phyloP scores from a whole-genome alignment of 2,329 filamentous ascomycete genomes.

The Graphium sp. region DNA sequence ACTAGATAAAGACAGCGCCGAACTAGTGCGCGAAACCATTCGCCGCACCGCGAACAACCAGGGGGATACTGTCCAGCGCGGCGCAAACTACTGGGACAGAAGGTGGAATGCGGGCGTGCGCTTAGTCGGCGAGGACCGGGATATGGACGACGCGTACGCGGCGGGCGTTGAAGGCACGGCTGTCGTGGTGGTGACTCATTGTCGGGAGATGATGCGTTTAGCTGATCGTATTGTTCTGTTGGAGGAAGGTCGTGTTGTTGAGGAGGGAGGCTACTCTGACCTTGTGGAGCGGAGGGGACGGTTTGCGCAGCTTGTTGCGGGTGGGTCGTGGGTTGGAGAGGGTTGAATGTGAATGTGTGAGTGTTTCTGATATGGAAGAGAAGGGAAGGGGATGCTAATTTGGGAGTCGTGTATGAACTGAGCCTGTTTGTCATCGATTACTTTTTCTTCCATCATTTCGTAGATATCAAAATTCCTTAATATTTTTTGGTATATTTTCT shows the following conservation, averaged over 20 bases:
- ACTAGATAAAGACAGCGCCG: constrained; percentile 54
- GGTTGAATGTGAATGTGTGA: not conserved
- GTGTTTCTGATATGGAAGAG: not conserved
- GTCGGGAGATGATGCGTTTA: constrained; percentile 69
- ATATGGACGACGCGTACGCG: constrained; percentile 26
- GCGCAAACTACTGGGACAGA: too few relatives aligned
- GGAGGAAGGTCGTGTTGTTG: constrained; percentile 47
- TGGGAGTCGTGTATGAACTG: too few relatives aligned
- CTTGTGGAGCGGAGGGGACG: constrained; percentile 28
- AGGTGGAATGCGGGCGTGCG: too few relatives aligned
- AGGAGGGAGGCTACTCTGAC: constrained; percentile 49
- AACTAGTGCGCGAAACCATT: constrained; percentile 47
- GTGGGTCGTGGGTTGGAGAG: not conserved
- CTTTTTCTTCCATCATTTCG: too few relatives aligned
- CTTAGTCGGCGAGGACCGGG: constrained; percentile 22
- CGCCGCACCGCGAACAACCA: too few relatives aligned
- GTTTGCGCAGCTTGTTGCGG: constrained; percentile 26
- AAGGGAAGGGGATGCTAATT: not conserved
- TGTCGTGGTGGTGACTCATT: constrained; percentile 71
- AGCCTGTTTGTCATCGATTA: too few relatives aligned
- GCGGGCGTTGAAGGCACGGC: too few relatives aligned
- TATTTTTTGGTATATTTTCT: too few relatives aligned
- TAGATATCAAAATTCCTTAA: too few relatives aligned
- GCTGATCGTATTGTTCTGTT: constrained; percentile 60
- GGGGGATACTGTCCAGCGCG: too few relatives aligned